Evolutionary conservation across 345 rosid genomes (phyloP).

Genomic region (Bruguiera sexangula): DNA sequence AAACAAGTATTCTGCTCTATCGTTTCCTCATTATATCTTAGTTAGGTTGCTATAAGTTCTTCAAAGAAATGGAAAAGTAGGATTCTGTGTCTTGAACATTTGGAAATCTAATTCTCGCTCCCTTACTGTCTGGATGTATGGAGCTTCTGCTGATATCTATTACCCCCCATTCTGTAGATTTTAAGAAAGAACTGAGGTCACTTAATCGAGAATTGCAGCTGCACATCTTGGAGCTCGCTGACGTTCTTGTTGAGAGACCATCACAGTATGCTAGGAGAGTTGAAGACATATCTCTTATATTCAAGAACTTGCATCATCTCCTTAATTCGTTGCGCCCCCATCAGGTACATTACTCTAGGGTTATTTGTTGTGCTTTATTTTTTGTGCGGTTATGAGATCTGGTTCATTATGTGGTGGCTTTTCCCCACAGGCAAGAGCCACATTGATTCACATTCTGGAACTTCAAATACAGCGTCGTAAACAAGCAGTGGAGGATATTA

Average conservation of each 20-base stretch:
- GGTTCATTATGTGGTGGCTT: not conserved
- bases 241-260: constrained; percentile 92
- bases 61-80: not conserved
- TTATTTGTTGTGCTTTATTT: not conserved
- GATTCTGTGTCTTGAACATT: not conserved
- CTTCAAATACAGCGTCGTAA: constrained; percentile 81
- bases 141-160: not conserved
- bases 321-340: constrained; percentile 94
- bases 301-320: constrained; percentile 93
- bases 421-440: constrained; percentile 73
- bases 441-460: constrained; percentile 82
- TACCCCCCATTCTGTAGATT: constrained; percentile 44
- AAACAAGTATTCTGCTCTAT: too few relatives aligned
- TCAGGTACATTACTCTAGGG: constrained; percentile 44
- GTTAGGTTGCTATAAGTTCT: not conserved
- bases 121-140: not conserved
- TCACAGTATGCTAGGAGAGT: constrained; percentile 93
- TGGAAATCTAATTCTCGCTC: not conserved
- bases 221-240: constrained; percentile 88
- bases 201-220: constrained; percentile 85
- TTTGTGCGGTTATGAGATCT: constrained; percentile 4
- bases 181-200: constrained; percentile 71
- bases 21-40: not conserved
- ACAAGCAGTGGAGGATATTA: constrained; percentile 91
- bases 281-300: constrained; percentile 83